phyloP scores from a whole-genome alignment of 108 stramenopile species.

The Skeletonema menzelii region DNA sequence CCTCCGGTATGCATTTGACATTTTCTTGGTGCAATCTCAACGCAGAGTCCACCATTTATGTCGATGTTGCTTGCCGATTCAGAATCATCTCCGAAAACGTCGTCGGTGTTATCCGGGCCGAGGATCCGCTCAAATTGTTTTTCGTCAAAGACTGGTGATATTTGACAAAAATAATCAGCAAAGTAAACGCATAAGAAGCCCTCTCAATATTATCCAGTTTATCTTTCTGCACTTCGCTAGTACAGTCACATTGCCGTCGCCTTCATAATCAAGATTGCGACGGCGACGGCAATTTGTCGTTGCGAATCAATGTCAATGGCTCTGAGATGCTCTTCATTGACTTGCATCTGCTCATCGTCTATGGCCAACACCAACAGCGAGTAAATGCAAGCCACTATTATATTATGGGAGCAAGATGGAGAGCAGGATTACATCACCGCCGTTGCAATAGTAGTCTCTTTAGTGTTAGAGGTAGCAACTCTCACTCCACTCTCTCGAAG shows the following conservation, averaged over 20 bases:
- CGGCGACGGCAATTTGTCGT: too few relatives aligned
- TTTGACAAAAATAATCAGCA: neutral
- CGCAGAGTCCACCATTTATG: neutral
- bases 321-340: too few relatives aligned
- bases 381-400: too few relatives aligned
- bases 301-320: too few relatives aligned
- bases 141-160: neutral
- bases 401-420: too few relatives aligned
- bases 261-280: too few relatives aligned
- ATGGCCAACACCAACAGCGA: too few relatives aligned
- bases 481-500: too few relatives aligned
- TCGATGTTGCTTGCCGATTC: neutral
- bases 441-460: too few relatives aligned
- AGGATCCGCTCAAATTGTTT: constrained; percentile 11
- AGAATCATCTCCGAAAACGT: neutral
- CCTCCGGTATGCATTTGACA: neutral
- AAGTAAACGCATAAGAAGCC: neutral
- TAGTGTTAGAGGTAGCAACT: too few relatives aligned
- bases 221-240: neutral
- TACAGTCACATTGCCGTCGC: neutral
- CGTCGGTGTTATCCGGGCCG: constrained; percentile 1
- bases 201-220: neutral
- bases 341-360: too few relatives aligned
- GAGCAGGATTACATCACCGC: too few relatives aligned
- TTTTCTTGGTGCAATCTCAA: neutral